Evolutionary conservation across 805 yeast species (phyloP), one percentile per base, ranked within the genome.

Genomic region (Wickerhamiella occidentalis): DNA sequence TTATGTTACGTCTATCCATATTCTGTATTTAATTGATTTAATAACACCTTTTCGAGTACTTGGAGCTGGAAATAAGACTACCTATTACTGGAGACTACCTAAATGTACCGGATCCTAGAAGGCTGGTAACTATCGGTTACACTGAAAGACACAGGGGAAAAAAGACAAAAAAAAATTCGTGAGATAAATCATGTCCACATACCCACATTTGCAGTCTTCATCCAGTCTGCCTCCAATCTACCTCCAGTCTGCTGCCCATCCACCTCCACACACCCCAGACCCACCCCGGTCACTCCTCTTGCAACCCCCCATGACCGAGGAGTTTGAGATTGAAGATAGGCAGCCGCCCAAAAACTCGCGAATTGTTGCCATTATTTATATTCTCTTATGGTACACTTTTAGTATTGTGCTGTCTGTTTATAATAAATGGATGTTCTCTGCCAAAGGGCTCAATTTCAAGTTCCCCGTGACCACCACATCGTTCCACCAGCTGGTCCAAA

Each of bases 371-470:
- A 17, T 51, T 3, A 21, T 51, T 13, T 55, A 47, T 22, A 54
- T 63, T 26, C 33, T 56, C 3, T 49, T 57, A 22, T 65, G 71
- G 71, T 68, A 66, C 53, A 40, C 57, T 8, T 68, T 67, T 52
- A 64, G 69, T 15, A 59, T 68, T 17, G 53, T 67, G 3, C 53
- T 68, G 13, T 64, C 68, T 6, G 61, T 68, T 36, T 92, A 90
- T 68, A 92, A 92, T 70, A 88, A 88, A 68, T 87, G 96, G 96
- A 90, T 90, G 96, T 92, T 90, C 68, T 88, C 90, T 36, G 62
- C 65, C 5, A 72, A 75, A 8, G 82, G 85, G 17, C 69, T 88
- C 50, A 77, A 84, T 60, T 81, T 92, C 58, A 76, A 78, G 28
- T 92, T 79, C 61, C 98, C 98, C 1, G 75, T 92, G 19, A 67